A percentile compares a stretch with the other conserved stretches of the same genome.
Conservation (phyloP, 805 yeast genomes). For the Trichomonascus vanleenenianus region DNA sequence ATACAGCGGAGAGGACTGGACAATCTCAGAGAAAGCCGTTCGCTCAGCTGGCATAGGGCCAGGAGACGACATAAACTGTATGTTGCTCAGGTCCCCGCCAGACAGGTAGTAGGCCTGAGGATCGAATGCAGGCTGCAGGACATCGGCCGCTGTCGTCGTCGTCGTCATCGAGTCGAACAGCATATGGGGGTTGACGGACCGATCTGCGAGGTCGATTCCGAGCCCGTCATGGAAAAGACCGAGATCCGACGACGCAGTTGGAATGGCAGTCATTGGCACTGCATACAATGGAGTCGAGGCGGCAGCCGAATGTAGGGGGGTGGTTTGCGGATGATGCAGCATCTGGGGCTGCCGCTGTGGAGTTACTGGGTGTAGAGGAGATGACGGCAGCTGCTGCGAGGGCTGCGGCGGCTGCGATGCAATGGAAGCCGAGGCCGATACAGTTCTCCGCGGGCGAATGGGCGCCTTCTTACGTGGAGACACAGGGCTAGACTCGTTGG, state of each 20-base stretch:
- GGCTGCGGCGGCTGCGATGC: background rate
- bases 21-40: slow-evolving; percentile 8
- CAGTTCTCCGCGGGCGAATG: no score
- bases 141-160: no score
- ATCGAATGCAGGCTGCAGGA: no score
- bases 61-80: no score
- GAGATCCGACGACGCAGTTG: no score
- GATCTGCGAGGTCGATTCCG: background rate
- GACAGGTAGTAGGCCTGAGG: no score
- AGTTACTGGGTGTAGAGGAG: background rate
- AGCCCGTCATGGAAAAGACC: background rate
- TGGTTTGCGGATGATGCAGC: no score
- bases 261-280: background rate
- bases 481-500: background rate
- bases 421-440: background rate
- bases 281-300: background rate
- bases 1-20: slow-evolving; percentile 13
- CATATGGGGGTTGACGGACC: no score
- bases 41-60: no score
- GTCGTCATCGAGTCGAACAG: no score
- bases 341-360: background rate
- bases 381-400: background rate
- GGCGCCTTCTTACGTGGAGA: no score
- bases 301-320: background rate
- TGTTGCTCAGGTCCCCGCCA: no score